phyloP scores from a whole-genome alignment of 139 green algal genomes.

The Chlorella sp. region DNA sequence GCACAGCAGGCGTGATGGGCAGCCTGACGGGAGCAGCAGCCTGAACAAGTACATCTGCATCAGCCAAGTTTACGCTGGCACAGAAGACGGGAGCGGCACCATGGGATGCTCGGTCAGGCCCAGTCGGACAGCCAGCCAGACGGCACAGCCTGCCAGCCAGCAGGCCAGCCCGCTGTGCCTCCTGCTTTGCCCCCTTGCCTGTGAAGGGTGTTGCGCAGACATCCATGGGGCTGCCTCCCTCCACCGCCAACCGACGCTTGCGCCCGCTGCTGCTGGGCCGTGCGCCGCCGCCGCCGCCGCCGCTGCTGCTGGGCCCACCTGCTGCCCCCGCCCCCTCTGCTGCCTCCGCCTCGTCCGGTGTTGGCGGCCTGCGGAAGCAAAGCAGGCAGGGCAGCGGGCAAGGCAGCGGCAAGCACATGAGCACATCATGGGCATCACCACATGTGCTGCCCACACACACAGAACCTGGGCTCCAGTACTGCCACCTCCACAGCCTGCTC shows the following conservation, averaged over 20 bases:
- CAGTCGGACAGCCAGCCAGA: too few species aligned
- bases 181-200: conserved; percentile 1
- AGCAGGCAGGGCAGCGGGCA: not conserved
- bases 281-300: conserved; percentile 18
- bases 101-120: too few species aligned
- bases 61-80: too few species aligned
- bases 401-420: not conserved
- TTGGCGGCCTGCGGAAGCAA: not conserved
- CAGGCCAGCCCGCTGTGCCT: too few species aligned
- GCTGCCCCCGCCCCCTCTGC: not conserved
- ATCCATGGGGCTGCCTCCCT: conserved; percentile 58
- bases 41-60: too few species aligned
- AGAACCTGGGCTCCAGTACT: not conserved
- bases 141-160: too few species aligned
- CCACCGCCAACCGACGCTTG: conserved; percentile 15
- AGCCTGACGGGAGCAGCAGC: too few species aligned
- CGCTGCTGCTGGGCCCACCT: not conserved
- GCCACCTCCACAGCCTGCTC: not conserved
- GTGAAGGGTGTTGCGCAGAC: conserved; percentile 50
- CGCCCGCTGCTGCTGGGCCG: conserved; percentile 11
- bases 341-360: conserved; percentile 6
- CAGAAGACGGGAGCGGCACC: too few species aligned
- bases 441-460: not conserved
- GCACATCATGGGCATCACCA: not conserved
- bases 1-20: not conserved